Evolutionary conservation across 352 stramenopile genomes (phyloP).

Genomic region (Pythium dissotocum): DNA sequence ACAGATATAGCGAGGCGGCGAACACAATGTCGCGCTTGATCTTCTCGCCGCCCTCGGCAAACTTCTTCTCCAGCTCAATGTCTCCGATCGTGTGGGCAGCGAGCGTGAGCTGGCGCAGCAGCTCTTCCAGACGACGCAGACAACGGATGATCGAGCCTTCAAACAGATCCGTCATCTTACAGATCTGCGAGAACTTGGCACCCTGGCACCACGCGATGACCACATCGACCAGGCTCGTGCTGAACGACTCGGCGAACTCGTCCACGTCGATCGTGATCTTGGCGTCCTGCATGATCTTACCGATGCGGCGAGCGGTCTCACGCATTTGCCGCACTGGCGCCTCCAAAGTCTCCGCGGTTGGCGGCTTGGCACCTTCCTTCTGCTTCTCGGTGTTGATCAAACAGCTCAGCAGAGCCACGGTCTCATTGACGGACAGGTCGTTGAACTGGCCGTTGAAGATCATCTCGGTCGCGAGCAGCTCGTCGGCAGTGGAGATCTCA

Average conservation of each 20-base stretch:
- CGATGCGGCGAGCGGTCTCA: slow-evolving; percentile 92
- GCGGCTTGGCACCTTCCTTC: slow-evolving; percentile 86
- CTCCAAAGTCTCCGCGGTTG: slow-evolving; percentile 80
- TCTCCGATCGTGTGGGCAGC: slow-evolving; percentile 98
- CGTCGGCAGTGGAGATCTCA: slow-evolving; percentile 98
- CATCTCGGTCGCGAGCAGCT: slow-evolving; percentile 98
- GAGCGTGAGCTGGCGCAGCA: slow-evolving; percentile 95
- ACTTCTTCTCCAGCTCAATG: slow-evolving; percentile 96
- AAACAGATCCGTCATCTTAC: slow-evolving; percentile 97
- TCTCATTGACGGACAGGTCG: slow-evolving; percentile 96
- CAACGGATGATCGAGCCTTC: slow-evolving; percentile 99
- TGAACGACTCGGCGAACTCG: slow-evolving; percentile 97
- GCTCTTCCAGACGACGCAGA: slow-evolving; percentile 96
- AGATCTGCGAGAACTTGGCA: slow-evolving; percentile 98
- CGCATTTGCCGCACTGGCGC: slow-evolving; percentile 93
- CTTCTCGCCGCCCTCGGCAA: slow-evolving; percentile 95
- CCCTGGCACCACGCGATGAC: slow-evolving; percentile 97
- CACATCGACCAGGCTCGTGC: slow-evolving; percentile 97
- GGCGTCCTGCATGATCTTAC: slow-evolving; percentile 89
- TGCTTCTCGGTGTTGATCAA: slow-evolving; percentile 96
- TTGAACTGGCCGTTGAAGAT: slow-evolving; percentile 99
- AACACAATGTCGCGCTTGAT: slow-evolving; percentile 99
- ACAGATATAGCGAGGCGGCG: slow-evolving; percentile 98
- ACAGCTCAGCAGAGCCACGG: slow-evolving; percentile 94
- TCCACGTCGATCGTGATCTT: slow-evolving; percentile 96